These are phyloP conservation scores for Erysimum cheiranthoides DNA, from an alignment of 345 rosid genomes.

Conservation along the genomic window DNA sequence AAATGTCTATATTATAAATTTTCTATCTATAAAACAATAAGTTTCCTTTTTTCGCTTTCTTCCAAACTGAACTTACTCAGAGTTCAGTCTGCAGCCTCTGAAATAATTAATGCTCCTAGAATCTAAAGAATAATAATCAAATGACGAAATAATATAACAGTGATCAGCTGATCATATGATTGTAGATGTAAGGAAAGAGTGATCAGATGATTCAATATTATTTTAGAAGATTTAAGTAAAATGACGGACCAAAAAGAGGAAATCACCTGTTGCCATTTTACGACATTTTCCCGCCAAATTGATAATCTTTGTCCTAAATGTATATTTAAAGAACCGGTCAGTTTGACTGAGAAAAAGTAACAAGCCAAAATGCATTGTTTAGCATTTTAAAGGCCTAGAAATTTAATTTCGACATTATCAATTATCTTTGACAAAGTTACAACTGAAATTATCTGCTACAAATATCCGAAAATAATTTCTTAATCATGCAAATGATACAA, in stretches of 20 bases:
- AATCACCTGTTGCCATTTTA: conserved; percentile 30
- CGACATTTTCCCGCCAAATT: conserved; percentile 24
- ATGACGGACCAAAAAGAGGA: conserved; percentile 14
- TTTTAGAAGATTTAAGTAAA: conserved; percentile 12
- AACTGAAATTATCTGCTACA: neutral
- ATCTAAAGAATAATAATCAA: conserved; percentile 44
- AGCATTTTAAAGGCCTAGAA: neutral
- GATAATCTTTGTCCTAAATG: neutral
- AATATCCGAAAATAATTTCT: neutral
- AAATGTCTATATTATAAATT: neutral
- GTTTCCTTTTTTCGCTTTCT: conserved; percentile 42
- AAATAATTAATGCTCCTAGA: conserved; percentile 43
- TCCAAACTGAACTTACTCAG: conserved; percentile 49
- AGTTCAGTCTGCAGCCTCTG: conserved; percentile 46
- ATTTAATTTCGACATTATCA: neutral
- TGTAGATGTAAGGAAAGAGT: conserved; percentile 33
- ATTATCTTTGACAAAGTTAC: neutral
- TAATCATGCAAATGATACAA: neutral
- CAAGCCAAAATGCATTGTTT: conserved; percentile 13
- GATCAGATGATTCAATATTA: conserved; percentile 28
- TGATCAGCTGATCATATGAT: conserved; percentile 43
- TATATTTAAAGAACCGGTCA: neutral
- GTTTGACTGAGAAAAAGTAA: conserved; percentile 12
- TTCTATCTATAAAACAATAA: neutral
- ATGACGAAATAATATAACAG: conserved; percentile 26